A percentile compares a stretch with the other conserved stretches of the same genome.
Evolutionary conservation across 2,329 filamentous ascomycete genomes (phyloP).

Genomic region (Fusarium veterinarium): DNA sequence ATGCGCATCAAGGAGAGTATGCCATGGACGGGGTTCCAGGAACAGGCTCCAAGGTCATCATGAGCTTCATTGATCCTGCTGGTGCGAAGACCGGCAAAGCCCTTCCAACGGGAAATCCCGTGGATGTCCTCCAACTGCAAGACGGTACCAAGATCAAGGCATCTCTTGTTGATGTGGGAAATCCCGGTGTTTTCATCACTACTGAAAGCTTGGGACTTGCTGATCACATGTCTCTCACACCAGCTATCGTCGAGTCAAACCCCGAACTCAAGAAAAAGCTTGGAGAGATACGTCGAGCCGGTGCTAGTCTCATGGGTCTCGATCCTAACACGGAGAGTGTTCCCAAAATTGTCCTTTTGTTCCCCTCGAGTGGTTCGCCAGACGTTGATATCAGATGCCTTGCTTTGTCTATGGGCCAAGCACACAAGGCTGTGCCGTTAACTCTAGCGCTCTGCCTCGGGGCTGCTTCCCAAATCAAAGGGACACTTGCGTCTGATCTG

Average conservation of each 20-base stretch:
- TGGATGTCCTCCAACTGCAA: conserved; percentile 60
- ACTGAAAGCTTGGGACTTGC: conserved; percentile 62
- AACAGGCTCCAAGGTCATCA: conserved; percentile 64
- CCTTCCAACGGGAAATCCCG: conserved; percentile 62
- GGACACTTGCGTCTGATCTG: conserved; percentile 55
- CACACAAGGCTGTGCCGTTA: conserved; percentile 66
- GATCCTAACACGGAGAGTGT: conserved; percentile 60
- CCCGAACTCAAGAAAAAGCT: conserved; percentile 58
- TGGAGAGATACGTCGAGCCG: conserved; percentile 67
- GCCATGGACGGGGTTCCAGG: conserved; percentile 73
- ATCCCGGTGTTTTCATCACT: conserved; percentile 71
- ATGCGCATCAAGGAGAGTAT: conserved; percentile 61
- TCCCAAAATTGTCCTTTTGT: conserved; percentile 68
- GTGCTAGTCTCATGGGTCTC: conserved; percentile 71
- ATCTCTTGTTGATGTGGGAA: conserved; percentile 72
- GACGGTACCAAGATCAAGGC: conserved; percentile 55
- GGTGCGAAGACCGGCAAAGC: conserved; percentile 70
- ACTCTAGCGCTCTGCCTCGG: conserved; percentile 65
- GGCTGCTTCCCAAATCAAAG: conserved; percentile 59
- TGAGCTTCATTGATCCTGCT: conserved; percentile 71
- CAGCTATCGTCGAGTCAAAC: conserved; percentile 63
- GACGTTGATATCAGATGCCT: conserved; percentile 57
- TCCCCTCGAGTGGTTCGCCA: conserved; percentile 49
- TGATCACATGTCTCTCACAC: conserved; percentile 62
- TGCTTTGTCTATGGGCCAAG: conserved; percentile 66